phyloP scores from a whole-genome alignment of 2,329 filamentous ascomycete species.

The Beauveria sp. region DNA sequence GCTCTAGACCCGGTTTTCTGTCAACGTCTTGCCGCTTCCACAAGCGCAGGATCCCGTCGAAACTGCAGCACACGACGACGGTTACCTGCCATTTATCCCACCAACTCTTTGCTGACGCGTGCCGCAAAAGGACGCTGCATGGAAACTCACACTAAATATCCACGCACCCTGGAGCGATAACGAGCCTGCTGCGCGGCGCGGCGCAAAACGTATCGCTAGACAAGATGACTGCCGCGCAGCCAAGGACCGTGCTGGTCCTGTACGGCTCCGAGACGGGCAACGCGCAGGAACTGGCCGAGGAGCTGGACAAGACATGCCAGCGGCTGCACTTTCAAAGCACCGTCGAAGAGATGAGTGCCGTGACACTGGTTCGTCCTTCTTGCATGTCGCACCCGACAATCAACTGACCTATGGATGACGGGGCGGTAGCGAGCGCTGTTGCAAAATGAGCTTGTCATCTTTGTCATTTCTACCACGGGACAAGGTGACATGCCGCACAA shows the following conservation, averaged over 20 bases:
- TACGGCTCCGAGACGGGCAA: conserved; percentile 97
- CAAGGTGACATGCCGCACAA: conserved; percentile 91
- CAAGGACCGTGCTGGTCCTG: conserved; percentile 56
- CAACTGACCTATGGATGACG: not conserved
- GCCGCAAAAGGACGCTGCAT: not conserved
- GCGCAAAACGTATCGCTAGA: not conserved
- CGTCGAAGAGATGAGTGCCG: conserved; percentile 68
- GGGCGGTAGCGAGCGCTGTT: conserved; percentile 40
- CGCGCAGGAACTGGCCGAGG: conserved; percentile 82
- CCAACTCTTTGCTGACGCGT: too few relatives aligned
- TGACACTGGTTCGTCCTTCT: conserved; percentile 57
- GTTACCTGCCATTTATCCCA: not conserved
- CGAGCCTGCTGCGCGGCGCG: not conserved
- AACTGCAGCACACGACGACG: not conserved
- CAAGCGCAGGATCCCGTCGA: not conserved
- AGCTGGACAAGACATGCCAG: conserved; percentile 67
- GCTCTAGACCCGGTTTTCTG: conserved; percentile 8
- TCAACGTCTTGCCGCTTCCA: not conserved
- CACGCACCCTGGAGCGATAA: not conserved
- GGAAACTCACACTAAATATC: not conserved
- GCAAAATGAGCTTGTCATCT: conserved; percentile 55
- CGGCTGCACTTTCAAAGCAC: conserved; percentile 70
- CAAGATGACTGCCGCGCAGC: conserved; percentile 14
- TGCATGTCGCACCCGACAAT: not conserved
- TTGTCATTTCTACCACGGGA: conserved; percentile 85